Conservation (phyloP, 768 basidiomycete species). For the Phlebiopsis gigantea region DNA sequence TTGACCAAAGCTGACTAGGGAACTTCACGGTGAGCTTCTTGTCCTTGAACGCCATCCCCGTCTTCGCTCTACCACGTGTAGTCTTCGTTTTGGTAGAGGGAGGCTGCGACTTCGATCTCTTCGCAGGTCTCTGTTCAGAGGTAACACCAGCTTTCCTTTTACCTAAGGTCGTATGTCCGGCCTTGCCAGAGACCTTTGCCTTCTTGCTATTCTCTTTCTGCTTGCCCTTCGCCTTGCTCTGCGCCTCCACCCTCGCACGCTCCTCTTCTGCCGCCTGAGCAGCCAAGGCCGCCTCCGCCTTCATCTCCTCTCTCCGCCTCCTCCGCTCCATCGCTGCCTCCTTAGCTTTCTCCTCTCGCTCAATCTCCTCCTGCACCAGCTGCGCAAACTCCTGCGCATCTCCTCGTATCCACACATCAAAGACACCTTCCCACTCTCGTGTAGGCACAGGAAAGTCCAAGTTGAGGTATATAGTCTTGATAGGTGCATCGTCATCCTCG, state of each 20-base stretch:
- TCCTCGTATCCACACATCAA: conserved; percentile 86
- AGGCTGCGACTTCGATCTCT: not conserved
- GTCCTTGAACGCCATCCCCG: not conserved
- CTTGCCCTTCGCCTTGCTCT: conserved; percentile 8
- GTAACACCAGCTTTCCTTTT: not conserved
- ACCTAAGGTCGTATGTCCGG: not conserved
- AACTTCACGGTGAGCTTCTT: not conserved
- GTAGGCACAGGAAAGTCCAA: conserved; percentile 81
- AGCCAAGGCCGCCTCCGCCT: conserved; percentile 13
- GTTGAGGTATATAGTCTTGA: conserved; percentile 79
- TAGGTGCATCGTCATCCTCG: conserved; percentile 45
- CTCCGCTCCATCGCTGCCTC: conserved; percentile 52
- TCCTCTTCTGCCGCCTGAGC: conserved; percentile 13
- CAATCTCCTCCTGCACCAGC: conserved; percentile 52
- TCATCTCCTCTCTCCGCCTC: conserved; percentile 49
- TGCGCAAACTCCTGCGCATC: conserved; percentile 79
- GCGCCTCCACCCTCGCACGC: not conserved
- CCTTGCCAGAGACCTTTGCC: not conserved
- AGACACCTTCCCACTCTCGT: conserved; percentile 85
- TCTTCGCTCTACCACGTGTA: not conserved
- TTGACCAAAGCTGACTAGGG: not conserved
- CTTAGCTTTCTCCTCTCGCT: conserved; percentile 48
- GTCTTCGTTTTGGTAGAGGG: not conserved
- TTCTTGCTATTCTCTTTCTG: conserved; percentile 9
- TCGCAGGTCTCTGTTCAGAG: not conserved